Conservation (phyloP, 2,329 filamentous ascomycete genomes). For the Curvularia spicifera region DNA sequence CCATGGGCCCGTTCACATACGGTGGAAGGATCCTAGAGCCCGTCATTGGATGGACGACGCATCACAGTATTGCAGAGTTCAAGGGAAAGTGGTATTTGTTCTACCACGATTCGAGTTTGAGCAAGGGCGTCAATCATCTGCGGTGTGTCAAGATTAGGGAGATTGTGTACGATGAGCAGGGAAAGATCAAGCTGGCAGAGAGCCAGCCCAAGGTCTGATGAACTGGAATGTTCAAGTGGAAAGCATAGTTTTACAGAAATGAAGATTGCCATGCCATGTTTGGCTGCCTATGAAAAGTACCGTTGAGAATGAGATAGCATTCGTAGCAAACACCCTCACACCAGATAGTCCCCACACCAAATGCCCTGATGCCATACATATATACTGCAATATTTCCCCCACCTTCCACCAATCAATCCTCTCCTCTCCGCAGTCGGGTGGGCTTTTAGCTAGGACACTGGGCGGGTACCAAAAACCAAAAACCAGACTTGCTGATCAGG, state of each 20-base stretch:
- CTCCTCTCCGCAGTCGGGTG: too few species aligned
- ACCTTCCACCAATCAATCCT: too few species aligned
- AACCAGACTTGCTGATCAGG: too few species aligned
- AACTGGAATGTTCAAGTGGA: neutral
- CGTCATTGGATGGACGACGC: constrained; percentile 80
- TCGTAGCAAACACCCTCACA: too few species aligned
- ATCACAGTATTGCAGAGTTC: constrained; percentile 80
- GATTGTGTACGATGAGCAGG: constrained; percentile 72
- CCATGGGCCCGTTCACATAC: constrained; percentile 76
- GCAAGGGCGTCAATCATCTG: constrained; percentile 72
- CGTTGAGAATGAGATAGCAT: too few species aligned
- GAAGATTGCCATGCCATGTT: neutral
- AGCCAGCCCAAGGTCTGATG: constrained; percentile 35
- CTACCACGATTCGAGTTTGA: constrained; percentile 75
- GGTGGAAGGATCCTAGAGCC: constrained; percentile 74
- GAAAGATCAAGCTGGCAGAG: constrained; percentile 60
- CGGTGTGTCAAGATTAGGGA: constrained; percentile 76
- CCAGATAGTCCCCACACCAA: too few species aligned
- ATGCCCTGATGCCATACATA: too few species aligned
- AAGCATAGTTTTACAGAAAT: neutral
- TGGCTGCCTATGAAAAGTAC: neutral
- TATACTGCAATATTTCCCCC: too few species aligned
- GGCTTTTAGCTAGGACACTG: too few species aligned
- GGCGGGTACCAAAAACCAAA: too few species aligned
- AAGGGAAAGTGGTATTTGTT: constrained; percentile 75